Evolutionary conservation across 2,329 filamentous ascomycete species (phyloP).

Genomic region (Fusarium humuli): DNA sequence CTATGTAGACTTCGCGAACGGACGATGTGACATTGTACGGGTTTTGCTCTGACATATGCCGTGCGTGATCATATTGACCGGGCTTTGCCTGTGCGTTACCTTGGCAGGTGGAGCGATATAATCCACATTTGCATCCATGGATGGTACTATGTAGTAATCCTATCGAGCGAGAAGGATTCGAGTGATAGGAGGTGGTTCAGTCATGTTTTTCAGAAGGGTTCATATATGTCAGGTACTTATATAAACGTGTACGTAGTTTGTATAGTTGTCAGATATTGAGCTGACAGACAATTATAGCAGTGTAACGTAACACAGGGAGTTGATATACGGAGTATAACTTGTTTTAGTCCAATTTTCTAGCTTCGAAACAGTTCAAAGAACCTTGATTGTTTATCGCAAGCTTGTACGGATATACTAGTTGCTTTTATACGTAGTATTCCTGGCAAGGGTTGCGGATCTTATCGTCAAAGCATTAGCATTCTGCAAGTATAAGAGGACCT

Average conservation of each 20-base stretch:
- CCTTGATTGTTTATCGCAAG: background rate
- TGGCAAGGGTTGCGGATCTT: background rate
- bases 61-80: background rate
- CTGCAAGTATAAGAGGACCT: background rate
- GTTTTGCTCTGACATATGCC: conserved; percentile 1
- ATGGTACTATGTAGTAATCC: background rate
- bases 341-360: background rate
- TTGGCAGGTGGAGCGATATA: background rate
- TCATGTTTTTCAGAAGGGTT: background rate
- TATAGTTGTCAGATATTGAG: background rate
- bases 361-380: background rate
- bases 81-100: background rate
- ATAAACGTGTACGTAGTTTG: background rate
- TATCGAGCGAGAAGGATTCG: background rate
- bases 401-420: background rate
- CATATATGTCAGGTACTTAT: background rate
- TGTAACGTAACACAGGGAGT: background rate
- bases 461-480: background rate
- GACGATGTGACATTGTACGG: conserved; percentile 23
- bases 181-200: background rate
- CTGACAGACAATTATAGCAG: background rate
- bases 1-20: background rate
- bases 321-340: background rate
- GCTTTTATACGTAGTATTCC: background rate
- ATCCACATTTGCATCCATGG: background rate